Evolutionary conservation across 2,329 filamentous ascomycete genomes (phyloP), one percentile per base, ranked within the genome.

Genomic region (Cadophora sp.): DNA sequence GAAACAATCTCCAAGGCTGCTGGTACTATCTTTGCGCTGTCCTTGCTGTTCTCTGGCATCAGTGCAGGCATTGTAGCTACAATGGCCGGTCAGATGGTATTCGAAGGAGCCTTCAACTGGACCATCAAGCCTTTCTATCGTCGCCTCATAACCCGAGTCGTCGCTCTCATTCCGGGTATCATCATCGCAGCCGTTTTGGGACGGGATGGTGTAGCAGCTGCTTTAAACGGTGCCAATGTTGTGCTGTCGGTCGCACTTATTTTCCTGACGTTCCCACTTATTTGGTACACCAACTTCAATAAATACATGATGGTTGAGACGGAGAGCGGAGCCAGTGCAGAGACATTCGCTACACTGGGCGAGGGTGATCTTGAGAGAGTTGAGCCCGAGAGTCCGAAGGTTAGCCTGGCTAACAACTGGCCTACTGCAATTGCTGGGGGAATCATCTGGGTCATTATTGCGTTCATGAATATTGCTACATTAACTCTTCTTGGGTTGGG

Each of bases 51-150:
- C 0, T 94, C 91, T 0, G 93, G 93, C 8, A 85, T 93, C 5
- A 92, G 89, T 0, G 93, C 93, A 0, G 93, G 93, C 6, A 92
- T 96, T 43, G 90, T 96, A 1, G 95, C 92, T 80, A 96, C 93
- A 1, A 95, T 96, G 73, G 87, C 93, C 0, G 93, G 93, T 0
- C 93, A 97, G 77, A 94, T 96, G 87, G 89, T 96, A 24, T 89
- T 87, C 72, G 93, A 96, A 76, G 93, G 93, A 3, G 91, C 93
- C 68, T 79, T 97, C 58, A 86, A 87, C 59, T 94, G 92, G 91
- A 87, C 80, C 7, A 79, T 94, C 47, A 83, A 84, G 69, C 93
- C 93, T 0, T 96, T 93, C 91, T 75, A 94, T 13, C 89, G 93
- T 0, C 85, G 93, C 9, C 83, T 96, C 5, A 78, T 94, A 56